Evolutionary conservation across 2,329 filamentous ascomycete species (phyloP).

Genomic region (Aureobasidium sp.): DNA sequence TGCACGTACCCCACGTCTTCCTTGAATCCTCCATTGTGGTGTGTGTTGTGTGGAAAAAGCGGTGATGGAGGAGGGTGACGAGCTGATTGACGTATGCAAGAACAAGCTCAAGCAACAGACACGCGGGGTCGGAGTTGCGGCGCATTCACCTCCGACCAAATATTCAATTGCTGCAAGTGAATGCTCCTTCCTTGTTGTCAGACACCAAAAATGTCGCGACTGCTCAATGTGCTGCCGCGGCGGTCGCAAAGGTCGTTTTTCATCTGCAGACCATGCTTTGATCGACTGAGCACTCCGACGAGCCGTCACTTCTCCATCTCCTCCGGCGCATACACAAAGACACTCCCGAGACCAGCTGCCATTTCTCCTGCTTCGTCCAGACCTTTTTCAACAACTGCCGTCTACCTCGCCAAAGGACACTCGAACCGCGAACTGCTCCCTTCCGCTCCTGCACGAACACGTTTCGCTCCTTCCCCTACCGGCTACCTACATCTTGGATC

Average conservation of each 20-base stretch:
- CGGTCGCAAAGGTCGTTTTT: not conserved
- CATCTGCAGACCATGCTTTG: not conserved
- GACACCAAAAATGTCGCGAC: not conserved
- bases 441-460: constrained; percentile 57
- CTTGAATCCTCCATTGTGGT: constrained; percentile 16
- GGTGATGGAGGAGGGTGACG: not conserved
- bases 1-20: constrained; percentile 18
- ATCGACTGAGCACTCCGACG: not conserved
- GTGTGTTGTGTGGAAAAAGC: not conserved
- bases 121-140: not conserved
- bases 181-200: not conserved
- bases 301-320: not conserved
- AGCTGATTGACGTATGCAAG: not conserved
- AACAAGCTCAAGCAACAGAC: not conserved
- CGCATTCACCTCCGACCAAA: not conserved
- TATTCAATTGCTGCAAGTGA: not conserved
- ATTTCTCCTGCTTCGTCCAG: not conserved
- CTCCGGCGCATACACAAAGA: not conserved
- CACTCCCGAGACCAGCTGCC: not conserved
- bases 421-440: not conserved
- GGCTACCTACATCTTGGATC: constrained; percentile 91
- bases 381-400: not conserved
- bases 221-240: not conserved
- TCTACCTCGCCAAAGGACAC: not conserved
- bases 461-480: constrained; percentile 93